Conservation (phyloP, 352 stramenopile species). For the Pythium phragmitis region DNA sequence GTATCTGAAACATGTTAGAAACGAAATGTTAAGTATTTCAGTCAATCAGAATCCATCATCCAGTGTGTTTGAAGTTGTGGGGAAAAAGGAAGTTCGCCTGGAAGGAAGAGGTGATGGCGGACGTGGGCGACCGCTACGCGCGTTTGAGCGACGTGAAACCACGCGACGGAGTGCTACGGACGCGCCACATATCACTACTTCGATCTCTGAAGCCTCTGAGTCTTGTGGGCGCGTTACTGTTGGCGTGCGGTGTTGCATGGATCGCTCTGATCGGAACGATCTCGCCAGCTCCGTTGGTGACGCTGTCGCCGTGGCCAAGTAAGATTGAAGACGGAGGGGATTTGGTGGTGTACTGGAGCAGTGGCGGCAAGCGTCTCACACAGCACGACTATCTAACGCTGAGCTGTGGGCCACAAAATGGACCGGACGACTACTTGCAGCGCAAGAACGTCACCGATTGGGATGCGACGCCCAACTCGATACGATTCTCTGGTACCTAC, state of each 20-base stretch:
- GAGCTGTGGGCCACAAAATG: constrained; percentile 56
- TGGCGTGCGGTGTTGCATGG: constrained; percentile 3
- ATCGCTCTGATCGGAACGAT: constrained; percentile 1
- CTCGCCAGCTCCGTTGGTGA: constrained; percentile 15
- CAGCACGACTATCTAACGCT: constrained; percentile 58
- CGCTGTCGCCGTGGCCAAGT: constrained; percentile 37
- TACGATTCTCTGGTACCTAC: constrained; percentile 48
- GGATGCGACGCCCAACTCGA: constrained; percentile 34
- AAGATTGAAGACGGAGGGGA: constrained; percentile 45
- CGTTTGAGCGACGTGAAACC: too few species aligned
- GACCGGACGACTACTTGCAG: constrained; percentile 43
- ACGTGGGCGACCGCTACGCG: too few species aligned
- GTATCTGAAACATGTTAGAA: not conserved
- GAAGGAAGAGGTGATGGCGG: too few species aligned
- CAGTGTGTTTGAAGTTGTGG: not conserved
- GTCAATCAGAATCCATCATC: not conserved
- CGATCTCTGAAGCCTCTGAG: too few species aligned
- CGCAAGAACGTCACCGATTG: constrained; percentile 37
- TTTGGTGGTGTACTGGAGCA: constrained; percentile 53
- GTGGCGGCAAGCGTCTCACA: constrained; percentile 11
- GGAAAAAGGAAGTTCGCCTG: too few species aligned
- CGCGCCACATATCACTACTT: too few species aligned
- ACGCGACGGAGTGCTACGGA: too few species aligned
- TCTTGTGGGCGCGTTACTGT: not conserved
- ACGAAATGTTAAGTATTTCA: not conserved